Conservation (phyloP, 371 early-diverging fungal species). For the Syncephalastrum racemosum region DNA sequence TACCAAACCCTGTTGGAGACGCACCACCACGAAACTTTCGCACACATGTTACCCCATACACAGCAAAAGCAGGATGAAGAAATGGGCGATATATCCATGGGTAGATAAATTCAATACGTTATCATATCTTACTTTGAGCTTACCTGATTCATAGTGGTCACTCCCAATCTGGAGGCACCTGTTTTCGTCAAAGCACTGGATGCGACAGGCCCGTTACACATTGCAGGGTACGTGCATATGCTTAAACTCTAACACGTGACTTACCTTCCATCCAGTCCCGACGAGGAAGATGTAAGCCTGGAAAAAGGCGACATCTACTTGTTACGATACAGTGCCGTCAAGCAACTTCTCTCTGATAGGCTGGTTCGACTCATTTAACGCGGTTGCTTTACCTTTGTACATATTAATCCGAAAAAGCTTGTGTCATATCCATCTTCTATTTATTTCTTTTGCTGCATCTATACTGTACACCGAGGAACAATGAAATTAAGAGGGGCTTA, state of each 20-base stretch:
- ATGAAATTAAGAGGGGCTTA: too few species aligned
- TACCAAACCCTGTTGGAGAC: constrained; percentile 42
- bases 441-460: too few species aligned
- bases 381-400: constrained; percentile 1
- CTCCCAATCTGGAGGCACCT: constrained; percentile 68
- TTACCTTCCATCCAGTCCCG: neutral
- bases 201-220: constrained; percentile 60
- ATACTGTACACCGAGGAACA: too few species aligned
- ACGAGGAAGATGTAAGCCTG: constrained; percentile 11
- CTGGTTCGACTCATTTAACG: constrained; percentile 20
- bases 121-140: neutral
- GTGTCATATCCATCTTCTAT: neutral
- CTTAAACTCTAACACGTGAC: neutral
- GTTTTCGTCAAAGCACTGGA: constrained; percentile 68
- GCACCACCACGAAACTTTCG: constrained; percentile 53
- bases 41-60: constrained; percentile 50
- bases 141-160: constrained; percentile 45
- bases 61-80: constrained; percentile 61
- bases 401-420: constrained; percentile 3
- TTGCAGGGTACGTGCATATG: constrained; percentile 16
- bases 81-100: constrained; percentile 31
- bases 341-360: constrained; percentile 17
- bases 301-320: constrained; percentile 27
- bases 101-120: constrained; percentile 13
- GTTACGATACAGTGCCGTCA: constrained; percentile 26